Conservation (phyloP, 768 basidiomycete species). For the Naganishia kalamii region DNA sequence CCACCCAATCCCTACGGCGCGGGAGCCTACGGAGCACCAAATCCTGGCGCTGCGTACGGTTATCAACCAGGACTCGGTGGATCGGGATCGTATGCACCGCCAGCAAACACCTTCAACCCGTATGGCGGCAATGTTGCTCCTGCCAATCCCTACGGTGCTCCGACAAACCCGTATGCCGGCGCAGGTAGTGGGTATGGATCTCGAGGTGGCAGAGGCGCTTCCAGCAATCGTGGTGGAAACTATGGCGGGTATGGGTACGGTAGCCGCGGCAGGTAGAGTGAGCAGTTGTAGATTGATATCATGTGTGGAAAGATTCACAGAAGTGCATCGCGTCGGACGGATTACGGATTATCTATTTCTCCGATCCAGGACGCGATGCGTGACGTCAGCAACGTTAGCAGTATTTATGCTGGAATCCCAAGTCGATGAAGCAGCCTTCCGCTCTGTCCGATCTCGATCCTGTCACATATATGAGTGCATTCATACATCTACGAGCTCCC, state of each 20-base stretch:
- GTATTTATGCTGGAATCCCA: too few species aligned
- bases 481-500: too few species aligned
- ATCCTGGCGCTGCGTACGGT: not conserved
- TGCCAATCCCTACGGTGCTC: constrained; percentile 19
- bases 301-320: too few species aligned
- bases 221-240: constrained; percentile 5
- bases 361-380: too few species aligned
- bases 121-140: constrained; percentile 18
- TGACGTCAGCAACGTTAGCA: too few species aligned
- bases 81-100: constrained; percentile 12
- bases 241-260: constrained; percentile 21
- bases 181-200: constrained; percentile 31
- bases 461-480: too few species aligned
- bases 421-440: too few species aligned
- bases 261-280: constrained; percentile 1
- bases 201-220: constrained; percentile 16
- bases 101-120: not conserved
- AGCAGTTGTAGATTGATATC: too few species aligned
- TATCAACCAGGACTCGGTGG: constrained; percentile 4
- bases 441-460: too few species aligned
- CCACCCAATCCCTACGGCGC: not conserved
- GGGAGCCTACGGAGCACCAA: not conserved
- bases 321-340: too few species aligned
- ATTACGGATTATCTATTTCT: too few species aligned
- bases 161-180: constrained; percentile 9